A percentile compares a stretch with the other conserved stretches of the same genome.
These are phyloP conservation scores for Eremothecium gossypii DNA, from an alignment of 1,139 yeast species.

Conservation along the genomic window DNA sequence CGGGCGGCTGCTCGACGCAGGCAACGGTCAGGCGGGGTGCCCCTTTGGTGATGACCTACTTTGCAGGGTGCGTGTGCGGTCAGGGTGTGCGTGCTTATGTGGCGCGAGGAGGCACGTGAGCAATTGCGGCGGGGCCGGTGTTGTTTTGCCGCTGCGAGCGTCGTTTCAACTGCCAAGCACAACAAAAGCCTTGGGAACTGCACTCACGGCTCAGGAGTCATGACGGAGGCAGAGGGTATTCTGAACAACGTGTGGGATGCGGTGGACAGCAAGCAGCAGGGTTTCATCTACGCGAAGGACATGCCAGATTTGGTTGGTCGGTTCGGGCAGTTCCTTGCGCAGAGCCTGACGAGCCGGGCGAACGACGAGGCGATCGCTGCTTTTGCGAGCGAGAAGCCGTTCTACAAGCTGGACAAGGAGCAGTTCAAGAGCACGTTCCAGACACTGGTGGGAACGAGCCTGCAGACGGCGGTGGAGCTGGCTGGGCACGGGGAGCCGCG, in stretches of 20 bases:
- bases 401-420: conserved; percentile 25
- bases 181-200: too few relatives aligned
- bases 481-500: conserved; percentile 12
- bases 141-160: too few relatives aligned
- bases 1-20: too few relatives aligned
- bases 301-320: conserved; percentile 15
- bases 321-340: neutral
- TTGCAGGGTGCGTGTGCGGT: too few relatives aligned
- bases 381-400: conserved; percentile 11
- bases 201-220: neutral
- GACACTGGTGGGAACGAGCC: conserved; percentile 19
- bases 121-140: too few relatives aligned
- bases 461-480: conserved; percentile 16
- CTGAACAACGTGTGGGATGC: conserved; percentile 29
- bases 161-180: too few relatives aligned
- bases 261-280: conserved; percentile 24
- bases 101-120: too few relatives aligned
- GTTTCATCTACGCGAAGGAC: conserved; percentile 29
- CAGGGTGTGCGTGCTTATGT: too few relatives aligned
- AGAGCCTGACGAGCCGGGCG: conserved; percentile 7
- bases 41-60: too few relatives aligned
- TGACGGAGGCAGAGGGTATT: conserved; percentile 2
- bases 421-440: conserved; percentile 27
- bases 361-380: conserved; percentile 16
- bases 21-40: too few relatives aligned